Evolutionary conservation across 495 filamentous ascomycete genomes (phyloP).

Genomic region (Xylaria cubensis): DNA sequence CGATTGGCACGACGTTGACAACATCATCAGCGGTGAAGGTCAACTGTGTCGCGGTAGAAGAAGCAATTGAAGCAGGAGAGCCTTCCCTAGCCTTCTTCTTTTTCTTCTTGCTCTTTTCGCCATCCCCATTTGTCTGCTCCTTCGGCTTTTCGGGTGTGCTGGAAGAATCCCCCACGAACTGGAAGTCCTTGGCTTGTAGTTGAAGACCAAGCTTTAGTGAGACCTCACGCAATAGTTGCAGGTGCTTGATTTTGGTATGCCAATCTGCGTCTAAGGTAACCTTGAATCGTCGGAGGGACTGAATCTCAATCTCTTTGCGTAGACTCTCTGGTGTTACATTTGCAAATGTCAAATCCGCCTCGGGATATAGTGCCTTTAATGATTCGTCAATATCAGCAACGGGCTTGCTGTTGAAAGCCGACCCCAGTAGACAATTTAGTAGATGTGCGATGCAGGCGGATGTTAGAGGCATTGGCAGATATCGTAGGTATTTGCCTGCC

Average conservation of each 20-base stretch:
- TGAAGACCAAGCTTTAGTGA: conserved; percentile 92
- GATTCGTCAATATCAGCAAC: conserved; percentile 76
- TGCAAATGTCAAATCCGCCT: conserved; percentile 83
- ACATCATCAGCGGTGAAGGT: conserved; percentile 87
- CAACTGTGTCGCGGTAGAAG: conserved; percentile 53
- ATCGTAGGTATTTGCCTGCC: conserved; percentile 76
- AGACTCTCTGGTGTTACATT: conserved; percentile 75
- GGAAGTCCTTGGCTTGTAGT: conserved; percentile 80
- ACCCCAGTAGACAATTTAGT: conserved; percentile 91
- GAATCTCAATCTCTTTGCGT: conserved; percentile 69
- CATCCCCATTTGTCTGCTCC: conserved; percentile 41
- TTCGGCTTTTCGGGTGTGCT: conserved; percentile 40
- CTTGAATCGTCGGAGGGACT: conserved; percentile 76
- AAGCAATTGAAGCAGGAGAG: conserved; percentile 60
- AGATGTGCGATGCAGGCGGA: conserved; percentile 82
- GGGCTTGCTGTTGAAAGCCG: conserved; percentile 76
- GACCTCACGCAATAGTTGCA: conserved; percentile 89
- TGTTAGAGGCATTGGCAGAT: conserved; percentile 78
- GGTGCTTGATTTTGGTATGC: conserved; percentile 66
- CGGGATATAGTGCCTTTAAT: conserved; percentile 75
- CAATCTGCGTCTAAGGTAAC: conserved; percentile 74
- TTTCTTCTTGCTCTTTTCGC: conserved; percentile 68
- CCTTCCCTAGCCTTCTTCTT: conserved; percentile 70
- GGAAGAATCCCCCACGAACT: conserved; percentile 58
- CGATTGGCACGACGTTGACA: conserved; percentile 85